These are phyloP conservation scores for Dryas octopetala DNA, from an alignment of 306 rosid genomes.

Conservation along the genomic window DNA sequence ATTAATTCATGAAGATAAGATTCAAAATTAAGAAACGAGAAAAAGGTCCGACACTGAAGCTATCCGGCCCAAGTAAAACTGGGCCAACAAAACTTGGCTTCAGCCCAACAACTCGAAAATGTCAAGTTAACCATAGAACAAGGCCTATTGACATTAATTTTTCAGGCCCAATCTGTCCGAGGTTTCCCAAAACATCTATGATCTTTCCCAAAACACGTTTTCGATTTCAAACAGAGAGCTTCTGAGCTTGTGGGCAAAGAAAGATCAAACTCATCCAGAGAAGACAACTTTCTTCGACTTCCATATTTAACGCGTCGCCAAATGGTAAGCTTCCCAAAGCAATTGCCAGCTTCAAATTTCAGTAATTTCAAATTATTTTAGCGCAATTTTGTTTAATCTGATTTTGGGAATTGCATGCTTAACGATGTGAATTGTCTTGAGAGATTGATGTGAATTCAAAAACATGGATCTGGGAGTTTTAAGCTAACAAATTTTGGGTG, in stretches of 20 bases:
- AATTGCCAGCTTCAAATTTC: neutral
- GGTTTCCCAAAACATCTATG: no score
- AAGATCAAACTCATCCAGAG: neutral
- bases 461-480: neutral
- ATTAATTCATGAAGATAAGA: no score
- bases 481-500: neutral
- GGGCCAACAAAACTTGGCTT: no score
- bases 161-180: no score
- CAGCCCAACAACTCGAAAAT: no score
- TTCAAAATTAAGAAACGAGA: no score
- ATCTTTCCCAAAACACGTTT: neutral
- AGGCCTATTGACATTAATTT: no score
- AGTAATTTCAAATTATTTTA: neutral
- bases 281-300: neutral
- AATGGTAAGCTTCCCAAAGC: constrained; percentile 16
- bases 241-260: no score
- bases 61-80: no score
- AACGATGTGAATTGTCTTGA: neutral
- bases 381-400: neutral
- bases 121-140: no score
- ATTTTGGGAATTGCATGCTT: neutral
- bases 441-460: neutral
- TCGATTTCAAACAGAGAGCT: neutral
- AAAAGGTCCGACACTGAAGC: no score
- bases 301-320: constrained; percentile 1